Evolutionary conservation across 768 basidiomycete species (phyloP).

Genomic region (Pisolithus tinctorius): DNA sequence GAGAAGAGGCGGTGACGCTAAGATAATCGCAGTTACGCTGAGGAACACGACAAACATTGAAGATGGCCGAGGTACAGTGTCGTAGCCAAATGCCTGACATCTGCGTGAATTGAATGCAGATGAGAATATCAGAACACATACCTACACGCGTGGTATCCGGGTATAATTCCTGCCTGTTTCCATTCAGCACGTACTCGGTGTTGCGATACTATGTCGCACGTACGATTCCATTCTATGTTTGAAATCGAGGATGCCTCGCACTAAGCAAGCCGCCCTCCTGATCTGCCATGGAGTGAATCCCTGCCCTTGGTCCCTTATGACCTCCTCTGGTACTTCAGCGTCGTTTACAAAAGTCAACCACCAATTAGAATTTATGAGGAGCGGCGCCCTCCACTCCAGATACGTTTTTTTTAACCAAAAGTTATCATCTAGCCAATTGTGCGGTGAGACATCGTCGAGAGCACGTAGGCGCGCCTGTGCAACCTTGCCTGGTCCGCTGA

Average conservation of each 20-base stretch:
- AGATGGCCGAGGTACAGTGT: constrained; percentile 52
- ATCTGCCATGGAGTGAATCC: constrained; percentile 77
- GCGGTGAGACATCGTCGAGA: constrained; percentile 73
- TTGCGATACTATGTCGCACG: constrained; percentile 18
- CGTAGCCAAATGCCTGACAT: constrained; percentile 57
- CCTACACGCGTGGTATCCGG: constrained; percentile 71
- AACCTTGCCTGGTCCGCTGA: constrained; percentile 5
- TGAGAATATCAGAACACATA: constrained; percentile 13
- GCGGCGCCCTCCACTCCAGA: constrained; percentile 77
- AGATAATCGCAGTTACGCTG: constrained; percentile 57
- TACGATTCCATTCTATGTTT: constrained; percentile 61
- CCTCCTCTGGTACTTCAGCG: constrained; percentile 43
- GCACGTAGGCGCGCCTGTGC: constrained; percentile 38
- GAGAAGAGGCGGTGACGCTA: constrained; percentile 34
- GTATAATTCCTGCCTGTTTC: constrained; percentile 55
- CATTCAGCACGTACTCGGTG: constrained; percentile 2
- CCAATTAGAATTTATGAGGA: constrained; percentile 92
- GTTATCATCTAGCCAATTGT: constrained; percentile 93
- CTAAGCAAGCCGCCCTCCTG: constrained; percentile 76
- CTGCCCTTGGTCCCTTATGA: constrained; percentile 19
- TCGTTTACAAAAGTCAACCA: constrained; percentile 87
- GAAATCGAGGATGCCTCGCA: constrained; percentile 66
- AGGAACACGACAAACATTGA: constrained; percentile 76
- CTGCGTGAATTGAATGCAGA: not conserved
- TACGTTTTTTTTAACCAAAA: constrained; percentile 89